phyloP scores from a whole-genome alignment of 805 yeast genomes.

The Lachancea fermentati region DNA sequence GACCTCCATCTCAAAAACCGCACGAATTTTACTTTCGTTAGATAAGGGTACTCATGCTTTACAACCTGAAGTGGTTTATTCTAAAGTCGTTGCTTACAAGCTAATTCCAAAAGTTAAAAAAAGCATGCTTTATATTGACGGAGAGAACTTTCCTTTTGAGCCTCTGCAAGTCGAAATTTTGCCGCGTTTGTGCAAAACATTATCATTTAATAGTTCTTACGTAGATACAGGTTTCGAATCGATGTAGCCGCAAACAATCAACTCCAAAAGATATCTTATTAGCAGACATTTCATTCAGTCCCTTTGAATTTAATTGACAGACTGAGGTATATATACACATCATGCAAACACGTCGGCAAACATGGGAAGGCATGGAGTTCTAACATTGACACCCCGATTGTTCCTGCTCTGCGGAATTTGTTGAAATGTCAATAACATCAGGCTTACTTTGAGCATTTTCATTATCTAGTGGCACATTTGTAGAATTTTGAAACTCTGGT shows the following conservation, averaged over 20 bases:
- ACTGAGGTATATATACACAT: neutral
- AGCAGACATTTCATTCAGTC: no score
- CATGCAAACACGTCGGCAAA: neutral
- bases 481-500: conserved; percentile 64
- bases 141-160: conserved; percentile 74
- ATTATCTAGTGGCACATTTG: conserved; percentile 21
- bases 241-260: no score
- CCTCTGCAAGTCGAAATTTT: conserved; percentile 82
- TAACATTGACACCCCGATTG: conserved; percentile 31
- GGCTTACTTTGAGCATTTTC: conserved; percentile 27
- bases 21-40: conserved; percentile 55
- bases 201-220: conserved; percentile 57
- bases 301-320: neutral
- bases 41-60: conserved; percentile 78
- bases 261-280: no score
- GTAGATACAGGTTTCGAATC: conserved; percentile 45
- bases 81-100: conserved; percentile 72
- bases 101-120: conserved; percentile 53
- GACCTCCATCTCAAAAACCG: conserved; percentile 50
- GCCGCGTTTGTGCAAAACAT: conserved; percentile 55
- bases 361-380: neutral
- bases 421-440: conserved; percentile 41
- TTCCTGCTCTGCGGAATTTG: conserved; percentile 33
- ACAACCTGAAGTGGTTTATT: conserved; percentile 60
- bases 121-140: conserved; percentile 76